Evolutionary conservation across 2,329 filamentous ascomycete species (phyloP).

Genomic region (Colletotrichum acutatum): DNA sequence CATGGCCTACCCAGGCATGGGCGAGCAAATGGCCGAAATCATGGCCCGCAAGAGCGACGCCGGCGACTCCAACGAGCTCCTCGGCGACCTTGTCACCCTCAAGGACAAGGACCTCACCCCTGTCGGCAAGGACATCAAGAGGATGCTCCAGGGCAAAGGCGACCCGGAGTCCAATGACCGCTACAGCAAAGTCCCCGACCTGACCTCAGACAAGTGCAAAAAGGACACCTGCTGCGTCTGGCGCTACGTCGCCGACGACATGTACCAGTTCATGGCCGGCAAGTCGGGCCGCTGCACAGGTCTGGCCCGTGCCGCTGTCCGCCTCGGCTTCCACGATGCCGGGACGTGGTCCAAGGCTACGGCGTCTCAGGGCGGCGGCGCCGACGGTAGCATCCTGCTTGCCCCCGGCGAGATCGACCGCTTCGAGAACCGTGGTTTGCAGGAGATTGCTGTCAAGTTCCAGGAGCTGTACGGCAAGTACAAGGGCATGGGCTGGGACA

Average conservation of each 20-base stretch:
- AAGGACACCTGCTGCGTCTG: slow-evolving; percentile 57
- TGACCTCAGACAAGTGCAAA: slow-evolving; percentile 44
- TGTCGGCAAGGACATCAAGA: slow-evolving; percentile 37
- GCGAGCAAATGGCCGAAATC: slow-evolving; percentile 35
- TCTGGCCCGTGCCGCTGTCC: slow-evolving; percentile 56
- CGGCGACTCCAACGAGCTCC: slow-evolving; percentile 36
- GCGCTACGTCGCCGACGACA: slow-evolving; percentile 54
- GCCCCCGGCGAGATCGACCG: slow-evolving; percentile 48
- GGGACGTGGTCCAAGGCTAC: slow-evolving; percentile 54
- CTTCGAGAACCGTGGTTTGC: slow-evolving; percentile 59
- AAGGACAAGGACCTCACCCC: slow-evolving; percentile 30
- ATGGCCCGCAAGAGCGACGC: slow-evolving; percentile 19
- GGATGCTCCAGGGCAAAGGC: slow-evolving; percentile 35
- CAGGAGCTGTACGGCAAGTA: slow-evolving; percentile 54
- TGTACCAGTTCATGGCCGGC: slow-evolving; percentile 50
- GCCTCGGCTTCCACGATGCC: slow-evolving; percentile 61
- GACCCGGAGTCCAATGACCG: slow-evolving; percentile 37
- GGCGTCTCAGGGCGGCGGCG: slow-evolving; percentile 49
- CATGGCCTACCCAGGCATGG: slow-evolving; percentile 37
- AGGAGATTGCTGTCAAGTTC: slow-evolving; percentile 53
- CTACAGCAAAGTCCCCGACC: slow-evolving; percentile 37
- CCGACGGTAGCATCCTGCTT: slow-evolving; percentile 58
- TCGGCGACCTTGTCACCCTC: slow-evolving; percentile 37
- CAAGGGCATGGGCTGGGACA: slow-evolving; percentile 40
- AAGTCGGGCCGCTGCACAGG: slow-evolving; percentile 53